Percentiles rank a stretch among this genome's conserved stretches.
Evolutionary conservation across 176 grass and related monocot species (phyloP).

Genomic region (Pontederia crassipes): DNA sequence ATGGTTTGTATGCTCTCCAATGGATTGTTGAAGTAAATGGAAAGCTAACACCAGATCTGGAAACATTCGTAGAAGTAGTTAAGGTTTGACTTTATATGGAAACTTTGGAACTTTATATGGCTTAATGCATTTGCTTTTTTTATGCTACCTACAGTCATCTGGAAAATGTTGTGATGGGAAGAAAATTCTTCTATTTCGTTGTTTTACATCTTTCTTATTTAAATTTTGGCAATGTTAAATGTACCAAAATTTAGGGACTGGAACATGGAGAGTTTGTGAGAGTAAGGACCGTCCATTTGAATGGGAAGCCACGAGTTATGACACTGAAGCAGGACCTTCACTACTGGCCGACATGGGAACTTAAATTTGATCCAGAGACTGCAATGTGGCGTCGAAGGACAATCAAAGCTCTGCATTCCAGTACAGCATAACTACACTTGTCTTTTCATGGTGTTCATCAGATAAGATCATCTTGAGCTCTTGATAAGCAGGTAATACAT

Average conservation of each 20-base stretch:
- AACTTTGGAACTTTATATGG: no score
- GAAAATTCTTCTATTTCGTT: not conserved
- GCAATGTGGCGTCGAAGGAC: conserved; percentile 70
- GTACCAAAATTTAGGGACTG: conserved; percentile 39
- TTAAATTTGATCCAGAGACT: conserved; percentile 76
- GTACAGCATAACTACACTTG: not conserved
- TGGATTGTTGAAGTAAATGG: conserved; percentile 99
- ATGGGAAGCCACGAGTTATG: conserved; percentile 88
- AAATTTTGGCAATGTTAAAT: not conserved
- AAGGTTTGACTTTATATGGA: conserved; percentile 33
- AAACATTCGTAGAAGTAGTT: conserved; percentile 75
- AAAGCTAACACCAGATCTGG: conserved; percentile 64
- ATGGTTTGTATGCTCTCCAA: conserved; percentile 94
- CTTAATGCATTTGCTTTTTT: no score
- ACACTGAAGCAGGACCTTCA: conserved; percentile 95
- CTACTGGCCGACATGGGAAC: conserved; percentile 98
- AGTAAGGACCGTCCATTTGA: conserved; percentile 83
- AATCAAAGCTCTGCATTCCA: conserved; percentile 67
- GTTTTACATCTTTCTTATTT: conserved; percentile 4
- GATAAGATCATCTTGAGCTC: no score
- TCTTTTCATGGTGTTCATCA: no score
- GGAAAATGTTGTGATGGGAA: not conserved
- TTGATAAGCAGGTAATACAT: not conserved
- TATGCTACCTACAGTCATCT: no score
- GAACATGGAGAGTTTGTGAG: conserved; percentile 93